phyloP scores from a whole-genome alignment of 2,329 filamentous ascomycete species.

The Colletotrichum plurivorum region DNA sequence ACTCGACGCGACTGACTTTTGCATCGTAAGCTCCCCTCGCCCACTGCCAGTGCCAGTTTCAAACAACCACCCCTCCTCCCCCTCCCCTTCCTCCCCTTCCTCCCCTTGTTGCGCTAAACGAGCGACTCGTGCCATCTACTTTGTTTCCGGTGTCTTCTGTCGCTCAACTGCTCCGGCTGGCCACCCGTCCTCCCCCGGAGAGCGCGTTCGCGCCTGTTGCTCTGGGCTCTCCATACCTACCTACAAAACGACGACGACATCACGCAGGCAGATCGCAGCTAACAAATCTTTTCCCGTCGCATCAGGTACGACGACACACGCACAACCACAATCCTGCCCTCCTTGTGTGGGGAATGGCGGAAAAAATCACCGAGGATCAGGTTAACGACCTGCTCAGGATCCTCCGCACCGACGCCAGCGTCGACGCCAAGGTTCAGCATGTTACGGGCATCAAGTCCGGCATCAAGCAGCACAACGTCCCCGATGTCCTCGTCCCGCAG shows the following conservation, averaged over 20 bases:
- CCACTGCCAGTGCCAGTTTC: constrained; percentile 20
- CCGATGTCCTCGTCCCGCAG: constrained; percentile 77
- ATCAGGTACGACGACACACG: constrained; percentile 10
- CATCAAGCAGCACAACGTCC: constrained; percentile 94
- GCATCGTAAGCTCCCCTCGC: constrained; percentile 29
- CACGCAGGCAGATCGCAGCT: constrained; percentile 10
- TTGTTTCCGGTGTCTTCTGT: constrained; percentile 2
- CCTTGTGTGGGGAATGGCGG: constrained; percentile 59
- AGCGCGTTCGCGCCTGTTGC: background rate
- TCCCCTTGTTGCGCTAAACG: constrained; percentile 29
- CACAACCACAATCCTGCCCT: constrained; percentile 24
- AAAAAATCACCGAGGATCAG: constrained; percentile 72
- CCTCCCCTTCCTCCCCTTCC: no score
- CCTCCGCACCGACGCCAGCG: constrained; percentile 72
- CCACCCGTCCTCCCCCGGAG: background rate
- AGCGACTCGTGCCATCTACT: constrained; percentile 18
- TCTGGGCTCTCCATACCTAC: background rate
- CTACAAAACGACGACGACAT: background rate
- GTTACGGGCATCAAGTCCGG: constrained; percentile 85
- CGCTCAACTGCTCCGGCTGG: background rate
- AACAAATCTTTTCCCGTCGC: constrained; percentile 16
- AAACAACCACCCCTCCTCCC: constrained; percentile 27
- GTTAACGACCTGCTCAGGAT: constrained; percentile 67
- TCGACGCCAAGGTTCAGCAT: constrained; percentile 79
- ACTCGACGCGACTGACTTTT: constrained; percentile 12